phyloP scores from a whole-genome alignment of 140 eudicot species.

The Oenanthe javanica region DNA sequence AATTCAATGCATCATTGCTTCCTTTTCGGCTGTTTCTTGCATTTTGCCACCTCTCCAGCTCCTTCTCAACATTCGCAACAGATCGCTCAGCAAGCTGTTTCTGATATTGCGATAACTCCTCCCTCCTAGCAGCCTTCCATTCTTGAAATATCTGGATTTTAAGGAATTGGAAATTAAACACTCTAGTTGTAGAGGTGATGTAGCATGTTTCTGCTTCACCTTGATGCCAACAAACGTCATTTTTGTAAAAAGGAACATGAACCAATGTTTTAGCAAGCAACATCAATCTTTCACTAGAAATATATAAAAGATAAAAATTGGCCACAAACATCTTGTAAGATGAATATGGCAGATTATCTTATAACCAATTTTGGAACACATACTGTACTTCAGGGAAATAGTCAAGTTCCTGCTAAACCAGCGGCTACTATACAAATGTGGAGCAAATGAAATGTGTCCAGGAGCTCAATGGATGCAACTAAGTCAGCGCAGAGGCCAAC shows the following conservation, averaged over 20 bases:
- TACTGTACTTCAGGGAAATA: not conserved
- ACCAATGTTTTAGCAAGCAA: not conserved
- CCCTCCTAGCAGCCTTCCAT: constrained; percentile 96
- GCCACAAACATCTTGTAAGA: not conserved
- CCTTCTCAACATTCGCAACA: constrained; percentile 71
- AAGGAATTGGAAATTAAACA: not conserved
- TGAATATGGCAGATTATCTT: not conserved
- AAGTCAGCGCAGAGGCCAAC: not conserved
- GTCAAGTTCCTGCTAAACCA: not conserved
- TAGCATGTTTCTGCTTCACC: not conserved
- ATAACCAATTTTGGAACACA: not conserved
- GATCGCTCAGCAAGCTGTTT: constrained; percentile 59
- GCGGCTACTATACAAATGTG: not conserved
- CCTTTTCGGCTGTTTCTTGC: constrained; percentile 56
- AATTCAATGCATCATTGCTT: constrained; percentile 48
- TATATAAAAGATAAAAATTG: not conserved
- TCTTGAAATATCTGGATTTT: constrained; percentile 59
- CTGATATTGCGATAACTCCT: constrained; percentile 81
- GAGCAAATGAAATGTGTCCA: not conserved
- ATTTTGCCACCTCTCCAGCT: constrained; percentile 85
- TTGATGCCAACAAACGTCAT: not conserved
- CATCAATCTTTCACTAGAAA: not conserved
- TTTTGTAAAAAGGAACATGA: not conserved
- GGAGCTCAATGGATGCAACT: not conserved
- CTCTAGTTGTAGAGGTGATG: not conserved